These are phyloP conservation scores for Poronia punctata DNA, from an alignment of 495 filamentous ascomycete genomes.

Conservation along the genomic window DNA sequence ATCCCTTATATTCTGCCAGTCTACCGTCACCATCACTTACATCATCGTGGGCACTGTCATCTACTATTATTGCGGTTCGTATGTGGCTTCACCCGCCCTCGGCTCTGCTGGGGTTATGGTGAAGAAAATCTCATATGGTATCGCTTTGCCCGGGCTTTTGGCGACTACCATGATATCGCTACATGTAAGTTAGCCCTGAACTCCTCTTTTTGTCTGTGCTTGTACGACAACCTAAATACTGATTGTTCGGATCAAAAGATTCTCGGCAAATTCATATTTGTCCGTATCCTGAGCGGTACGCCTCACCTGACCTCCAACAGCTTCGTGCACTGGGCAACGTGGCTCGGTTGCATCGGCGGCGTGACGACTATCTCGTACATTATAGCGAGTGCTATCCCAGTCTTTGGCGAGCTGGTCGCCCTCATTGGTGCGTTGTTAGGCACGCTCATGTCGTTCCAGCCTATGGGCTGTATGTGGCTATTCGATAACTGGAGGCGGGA, in stretches of 20 bases:
- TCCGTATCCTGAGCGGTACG: constrained; percentile 30
- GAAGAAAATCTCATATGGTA: constrained; percentile 23
- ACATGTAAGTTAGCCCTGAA: background rate
- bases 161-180: background rate
- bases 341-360: constrained; percentile 26
- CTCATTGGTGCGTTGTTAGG: constrained; percentile 22
- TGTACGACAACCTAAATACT: background rate
- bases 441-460: constrained; percentile 33
- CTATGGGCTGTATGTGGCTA: constrained; percentile 41
- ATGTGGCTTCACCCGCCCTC: constrained; percentile 22
- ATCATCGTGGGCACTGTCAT: constrained; percentile 18
- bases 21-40: constrained; percentile 16
- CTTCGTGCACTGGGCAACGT: constrained; percentile 26
- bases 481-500: constrained; percentile 29
- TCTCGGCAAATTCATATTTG: constrained; percentile 32
- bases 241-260: constrained; percentile 28
- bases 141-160: constrained; percentile 15
- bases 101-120: constrained; percentile 21
- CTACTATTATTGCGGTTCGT: constrained; percentile 23
- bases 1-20: constrained; percentile 18
- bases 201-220: too few relatives aligned
- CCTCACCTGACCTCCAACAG: constrained; percentile 26
- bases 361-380: constrained; percentile 21
- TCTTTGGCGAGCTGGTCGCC: constrained; percentile 18
- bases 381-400: constrained; percentile 30